A percentile compares a stretch with the other conserved stretches of the same genome.
These are phyloP conservation scores for Pythium utonaiense DNA, from an alignment of 352 stramenopile species.

Conservation along the genomic window DNA sequence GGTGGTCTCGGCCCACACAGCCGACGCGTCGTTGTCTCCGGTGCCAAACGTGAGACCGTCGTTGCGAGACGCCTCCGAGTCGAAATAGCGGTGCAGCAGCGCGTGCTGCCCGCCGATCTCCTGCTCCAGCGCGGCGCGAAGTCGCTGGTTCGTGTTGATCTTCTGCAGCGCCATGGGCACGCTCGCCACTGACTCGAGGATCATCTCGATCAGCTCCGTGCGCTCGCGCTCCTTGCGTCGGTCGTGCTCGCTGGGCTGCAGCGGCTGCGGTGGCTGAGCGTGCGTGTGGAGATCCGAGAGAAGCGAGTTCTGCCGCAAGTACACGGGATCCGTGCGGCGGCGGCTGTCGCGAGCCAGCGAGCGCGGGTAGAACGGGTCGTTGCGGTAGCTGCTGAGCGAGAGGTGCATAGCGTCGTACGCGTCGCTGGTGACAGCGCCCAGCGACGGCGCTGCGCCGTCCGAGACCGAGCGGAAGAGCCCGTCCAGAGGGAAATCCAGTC, in stretches of 20 bases:
- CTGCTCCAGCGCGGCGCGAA: conserved; percentile 50
- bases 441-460: conserved; percentile 10
- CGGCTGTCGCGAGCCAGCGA: conserved; percentile 5
- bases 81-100: conserved; percentile 48
- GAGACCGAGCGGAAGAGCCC: conserved; percentile 11
- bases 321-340: conserved; percentile 10
- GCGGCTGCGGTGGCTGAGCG: no score
- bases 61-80: background rate
- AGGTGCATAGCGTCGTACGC: conserved; percentile 10
- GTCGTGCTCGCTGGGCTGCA: conserved; percentile 29
- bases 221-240: conserved; percentile 56
- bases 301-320: background rate
- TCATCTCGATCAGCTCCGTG: conserved; percentile 67
- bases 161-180: conserved; percentile 65
- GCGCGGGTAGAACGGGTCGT: conserved; percentile 5
- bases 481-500: conserved; percentile 1
- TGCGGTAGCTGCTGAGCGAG: conserved; percentile 6
- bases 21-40: background rate
- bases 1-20: conserved; percentile 2
- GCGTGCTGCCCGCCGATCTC: conserved; percentile 52
- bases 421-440: background rate
- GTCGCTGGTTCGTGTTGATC: conserved; percentile 67
- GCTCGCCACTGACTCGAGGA: conserved; percentile 70
- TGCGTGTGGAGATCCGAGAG: background rate
- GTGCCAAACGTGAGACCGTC: background rate